Evolutionary conservation across 768 basidiomycete genomes (phyloP), one percentile per base, ranked within the genome.

Genomic region (Lactarius deliciosus): DNA sequence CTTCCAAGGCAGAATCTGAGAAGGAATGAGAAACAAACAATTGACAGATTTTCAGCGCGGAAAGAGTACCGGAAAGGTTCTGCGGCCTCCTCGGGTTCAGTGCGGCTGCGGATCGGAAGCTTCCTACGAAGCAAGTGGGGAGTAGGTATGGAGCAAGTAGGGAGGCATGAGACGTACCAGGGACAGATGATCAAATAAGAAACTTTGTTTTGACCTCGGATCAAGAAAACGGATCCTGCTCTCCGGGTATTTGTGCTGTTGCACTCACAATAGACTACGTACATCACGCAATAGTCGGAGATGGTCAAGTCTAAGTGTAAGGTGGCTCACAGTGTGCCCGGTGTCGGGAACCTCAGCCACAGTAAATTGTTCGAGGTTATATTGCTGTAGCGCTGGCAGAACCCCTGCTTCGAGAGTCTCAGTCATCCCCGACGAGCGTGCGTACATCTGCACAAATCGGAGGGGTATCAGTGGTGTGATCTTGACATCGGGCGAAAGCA

Each of bases 341-440:
- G 83, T 79, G 18, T 84, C 89, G 5, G 89, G 89, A n/a, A 95
- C 88, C 68, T 94, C 91, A 30, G 92, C 91, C 28, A 90, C 86
- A 34, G 88, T 90, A 75, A 95, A 91, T 74, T 99, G 96, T 43
- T 86, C 85, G 63, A 92, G 79, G 73, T 98, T 96, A 78, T 98
- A 98, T 66, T 91, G 83, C 60, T 84, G 80, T 64, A 98, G 76
- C 1, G 91, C 90, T 2, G 92, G 91, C 0, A 87, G 81, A 60
- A 96, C 83, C 54, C 90, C 89, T 11, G 82, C 80, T 73, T 94
- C 88, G 55, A 98, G 84, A n/a, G 83, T 79, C 20, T 88, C 87
- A n/a, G 75, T 98, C 95, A 77, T 96, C 89, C 53, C 85, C 84
- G 73, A 98, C 88, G 75, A 98, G 92, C 75, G 83, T 87, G 72